Percentiles rank a stretch among this genome's conserved stretches.
phyloP scores from a whole-genome alignment of 1,284 basidiomycete species.

The Sanghuangporus sanghuang region DNA sequence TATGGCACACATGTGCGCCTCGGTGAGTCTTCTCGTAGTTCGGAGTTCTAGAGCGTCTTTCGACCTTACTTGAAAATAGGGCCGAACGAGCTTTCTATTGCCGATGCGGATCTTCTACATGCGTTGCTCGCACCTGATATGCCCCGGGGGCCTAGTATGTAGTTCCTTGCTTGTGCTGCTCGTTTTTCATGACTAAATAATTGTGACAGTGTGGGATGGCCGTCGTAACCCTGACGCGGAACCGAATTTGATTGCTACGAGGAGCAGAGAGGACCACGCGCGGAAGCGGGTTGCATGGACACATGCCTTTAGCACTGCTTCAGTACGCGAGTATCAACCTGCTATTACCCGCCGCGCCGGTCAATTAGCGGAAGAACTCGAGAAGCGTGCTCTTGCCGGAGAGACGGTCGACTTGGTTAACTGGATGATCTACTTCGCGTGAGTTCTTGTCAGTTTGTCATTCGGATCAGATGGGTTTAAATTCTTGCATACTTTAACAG shows the following conservation, averaged over 20 bases:
- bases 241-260: conserved; percentile 18
- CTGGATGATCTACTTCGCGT: conserved; percentile 32
- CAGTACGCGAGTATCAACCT: conserved; percentile 36
- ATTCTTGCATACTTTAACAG: conserved; percentile 31
- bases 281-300: conserved; percentile 38
- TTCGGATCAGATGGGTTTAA: conserved; percentile 30
- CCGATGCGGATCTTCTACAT: conserved; percentile 26
- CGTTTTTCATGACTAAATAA: conserved; percentile 17
- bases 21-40: conserved; percentile 13
- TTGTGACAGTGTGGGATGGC: conserved; percentile 15
- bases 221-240: conserved; percentile 9
- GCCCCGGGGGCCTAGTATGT: conserved; percentile 29
- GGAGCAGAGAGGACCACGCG: conserved; percentile 33
- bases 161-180: background rate
- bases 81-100: conserved; percentile 33
- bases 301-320: conserved; percentile 34
- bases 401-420: conserved; percentile 27
- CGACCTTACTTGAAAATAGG: conserved; percentile 19
- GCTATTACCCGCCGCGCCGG: conserved; percentile 28
- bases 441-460: conserved; percentile 10
- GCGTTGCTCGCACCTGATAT: conserved; percentile 28
- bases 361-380: conserved; percentile 31
- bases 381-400: conserved; percentile 8
- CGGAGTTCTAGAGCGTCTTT: background rate
- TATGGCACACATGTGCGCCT: conserved; percentile 22